Percentiles rank a stretch among this genome's conserved stretches.
phyloP scores from a whole-genome alignment of 345 rosid species.

The Fremontodendron californicum region DNA sequence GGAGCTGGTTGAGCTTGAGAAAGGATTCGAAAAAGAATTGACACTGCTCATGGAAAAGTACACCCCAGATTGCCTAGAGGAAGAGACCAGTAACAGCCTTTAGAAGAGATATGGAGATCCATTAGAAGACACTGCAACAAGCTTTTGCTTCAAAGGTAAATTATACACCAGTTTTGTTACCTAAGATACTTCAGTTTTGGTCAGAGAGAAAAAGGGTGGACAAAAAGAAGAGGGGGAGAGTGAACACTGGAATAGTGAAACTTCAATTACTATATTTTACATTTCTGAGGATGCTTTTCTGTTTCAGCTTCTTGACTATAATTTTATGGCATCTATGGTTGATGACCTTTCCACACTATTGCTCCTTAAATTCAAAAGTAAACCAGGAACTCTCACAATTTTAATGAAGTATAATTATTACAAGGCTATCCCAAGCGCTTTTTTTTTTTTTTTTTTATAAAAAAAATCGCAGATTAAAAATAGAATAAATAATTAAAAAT shows the following conservation, averaged over 20 bases:
- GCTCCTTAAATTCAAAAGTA: background rate
- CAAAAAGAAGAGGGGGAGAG: background rate
- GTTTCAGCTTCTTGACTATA: background rate
- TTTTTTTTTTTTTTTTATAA: no score
- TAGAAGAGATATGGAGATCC: background rate
- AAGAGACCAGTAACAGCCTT: background rate
- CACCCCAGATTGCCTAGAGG: background rate
- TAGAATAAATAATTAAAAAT: no score
- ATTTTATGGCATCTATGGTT: background rate
- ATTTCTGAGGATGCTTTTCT: background rate
- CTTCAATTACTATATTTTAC: no score
- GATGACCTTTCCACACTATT: background rate
- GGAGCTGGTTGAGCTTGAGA: constrained; percentile 31
- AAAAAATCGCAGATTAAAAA: no score
- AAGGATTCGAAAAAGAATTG: constrained; percentile 20
- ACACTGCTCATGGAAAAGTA: constrained; percentile 31
- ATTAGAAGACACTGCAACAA: background rate
- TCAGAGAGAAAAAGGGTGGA: background rate
- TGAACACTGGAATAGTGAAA: background rate
- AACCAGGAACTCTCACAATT: no score
- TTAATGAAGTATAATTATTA: no score
- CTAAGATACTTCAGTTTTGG: background rate
- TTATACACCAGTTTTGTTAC: constrained; percentile 4
- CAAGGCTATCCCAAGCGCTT: no score
- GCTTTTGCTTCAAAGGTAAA: background rate